Conservation (phyloP, 352 stramenopile genomes). For the Globisporangium apiculatum region DNA sequence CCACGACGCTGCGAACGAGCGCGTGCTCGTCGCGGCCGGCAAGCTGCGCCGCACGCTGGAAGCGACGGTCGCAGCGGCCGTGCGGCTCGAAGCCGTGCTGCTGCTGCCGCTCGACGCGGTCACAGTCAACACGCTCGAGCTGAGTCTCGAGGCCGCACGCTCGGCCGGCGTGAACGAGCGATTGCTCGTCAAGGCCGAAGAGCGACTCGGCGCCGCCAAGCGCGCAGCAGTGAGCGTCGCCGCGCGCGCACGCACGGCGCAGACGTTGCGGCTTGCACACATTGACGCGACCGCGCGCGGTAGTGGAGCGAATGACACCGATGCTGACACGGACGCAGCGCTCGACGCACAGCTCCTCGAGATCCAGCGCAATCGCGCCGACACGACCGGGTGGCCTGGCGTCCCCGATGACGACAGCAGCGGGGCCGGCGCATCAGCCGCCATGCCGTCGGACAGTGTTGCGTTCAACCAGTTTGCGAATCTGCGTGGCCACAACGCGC, state of each 20-base stretch:
- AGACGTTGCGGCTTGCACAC: not conserved
- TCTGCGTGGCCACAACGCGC: conserved; percentile 44
- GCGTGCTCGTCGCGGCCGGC: conserved; percentile 33
- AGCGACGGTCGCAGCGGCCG: conserved; percentile 31
- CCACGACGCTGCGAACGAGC: conserved; percentile 20
- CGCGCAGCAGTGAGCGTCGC: conserved; percentile 20
- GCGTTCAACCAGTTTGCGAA: conserved; percentile 70
- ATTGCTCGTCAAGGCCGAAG: conserved; percentile 51
- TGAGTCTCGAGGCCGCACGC: conserved; percentile 48
- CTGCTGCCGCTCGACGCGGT: conserved; percentile 34
- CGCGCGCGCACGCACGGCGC: not conserved
- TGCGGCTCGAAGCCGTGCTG: conserved; percentile 40
- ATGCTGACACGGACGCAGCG: conserved; percentile 5
- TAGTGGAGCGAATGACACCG: conserved; percentile 3
- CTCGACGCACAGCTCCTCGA: conserved; percentile 9
- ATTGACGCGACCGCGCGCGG: too few species aligned
- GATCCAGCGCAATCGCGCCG: conserved; percentile 16
- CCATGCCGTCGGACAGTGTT: conserved; percentile 23
- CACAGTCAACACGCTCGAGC: conserved; percentile 38
- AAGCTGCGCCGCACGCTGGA: conserved; percentile 45
- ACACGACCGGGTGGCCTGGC: conserved; percentile 23
- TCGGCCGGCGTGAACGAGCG: conserved; percentile 53
- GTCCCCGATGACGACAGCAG: conserved; percentile 14
- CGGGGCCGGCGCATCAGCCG: not conserved
- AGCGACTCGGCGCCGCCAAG: conserved; percentile 35